Percentiles rank a stretch among this genome's conserved stretches.
phyloP scores from a whole-genome alignment of 768 basidiomycete genomes.

The Lentinula sp. region DNA sequence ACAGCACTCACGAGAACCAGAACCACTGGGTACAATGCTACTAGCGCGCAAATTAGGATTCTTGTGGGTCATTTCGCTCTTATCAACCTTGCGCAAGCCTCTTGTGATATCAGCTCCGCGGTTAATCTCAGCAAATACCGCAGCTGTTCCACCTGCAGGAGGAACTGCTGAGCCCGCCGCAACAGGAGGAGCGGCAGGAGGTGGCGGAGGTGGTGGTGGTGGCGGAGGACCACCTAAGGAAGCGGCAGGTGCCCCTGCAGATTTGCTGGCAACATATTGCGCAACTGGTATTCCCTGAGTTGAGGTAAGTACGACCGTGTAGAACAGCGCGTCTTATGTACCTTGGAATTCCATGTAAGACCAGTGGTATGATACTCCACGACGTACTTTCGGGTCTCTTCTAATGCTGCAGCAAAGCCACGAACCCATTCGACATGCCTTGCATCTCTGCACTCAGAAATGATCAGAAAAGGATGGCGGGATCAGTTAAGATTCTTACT shows the following conservation, averaged over 20 bases:
- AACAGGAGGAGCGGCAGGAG: constrained; percentile 36
- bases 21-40: constrained; percentile 34
- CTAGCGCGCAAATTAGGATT: constrained; percentile 83
- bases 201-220: constrained; percentile 51
- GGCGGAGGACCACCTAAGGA: constrained; percentile 37
- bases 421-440: constrained; percentile 89
- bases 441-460: constrained; percentile 52
- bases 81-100: constrained; percentile 88
- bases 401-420: constrained; percentile 61
- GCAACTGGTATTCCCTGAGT: constrained; percentile 50
- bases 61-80: constrained; percentile 98
- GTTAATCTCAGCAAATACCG: constrained; percentile 89
- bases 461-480: not conserved
- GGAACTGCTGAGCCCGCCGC: constrained; percentile 30
- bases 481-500: constrained; percentile 42
- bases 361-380: constrained; percentile 84
- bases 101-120: constrained; percentile 87
- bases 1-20: constrained; percentile 21
- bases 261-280: constrained; percentile 33
- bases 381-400: constrained; percentile 77
- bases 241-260: constrained; percentile 16
- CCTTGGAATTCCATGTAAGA: constrained; percentile 83
- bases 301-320: not conserved
- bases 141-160: constrained; percentile 52
- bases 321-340: constrained; percentile 16